phyloP scores from a whole-genome alignment of 2,329 filamentous ascomycete genomes.

The Trichoderma guizhouense region DNA sequence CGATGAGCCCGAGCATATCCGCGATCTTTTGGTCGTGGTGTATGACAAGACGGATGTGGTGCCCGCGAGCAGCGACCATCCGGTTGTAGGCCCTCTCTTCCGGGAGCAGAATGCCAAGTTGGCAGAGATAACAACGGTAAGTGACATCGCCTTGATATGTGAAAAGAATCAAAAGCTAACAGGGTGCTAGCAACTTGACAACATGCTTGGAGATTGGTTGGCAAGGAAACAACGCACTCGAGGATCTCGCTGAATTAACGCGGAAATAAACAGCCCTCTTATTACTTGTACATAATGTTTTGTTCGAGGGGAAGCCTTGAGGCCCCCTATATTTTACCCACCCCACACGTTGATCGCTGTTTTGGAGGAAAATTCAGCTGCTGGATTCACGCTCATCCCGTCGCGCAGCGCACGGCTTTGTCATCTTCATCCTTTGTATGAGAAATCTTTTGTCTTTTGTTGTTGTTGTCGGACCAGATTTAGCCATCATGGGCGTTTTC shows the following conservation, averaged over 20 bases:
- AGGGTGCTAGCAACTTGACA: constrained; percentile 68
- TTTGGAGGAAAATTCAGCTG: constrained; percentile 1
- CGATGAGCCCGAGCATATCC: constrained; percentile 83
- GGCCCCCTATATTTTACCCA: not conserved
- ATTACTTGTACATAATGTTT: constrained; percentile 13
- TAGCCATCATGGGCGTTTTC: constrained; percentile 8
- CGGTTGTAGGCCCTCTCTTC: constrained; percentile 76
- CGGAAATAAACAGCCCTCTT: not conserved
- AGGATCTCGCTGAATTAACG: constrained; percentile 37
- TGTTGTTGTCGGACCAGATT: not conserved
- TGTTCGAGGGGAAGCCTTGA: not conserved
- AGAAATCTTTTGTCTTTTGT: not conserved
- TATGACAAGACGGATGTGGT: constrained; percentile 85
- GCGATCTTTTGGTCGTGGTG: constrained; percentile 85
- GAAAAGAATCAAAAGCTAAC: constrained; percentile 20
- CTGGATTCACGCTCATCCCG: constrained; percentile 3
- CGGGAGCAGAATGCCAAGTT: constrained; percentile 82
- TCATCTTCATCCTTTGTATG: not conserved
- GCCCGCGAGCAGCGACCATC: constrained; percentile 79
- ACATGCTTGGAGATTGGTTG: constrained; percentile 80
- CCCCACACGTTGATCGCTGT: constrained; percentile 10
- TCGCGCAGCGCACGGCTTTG: constrained; percentile 3
- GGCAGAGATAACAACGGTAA: constrained; percentile 76
- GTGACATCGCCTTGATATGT: too few relatives aligned
- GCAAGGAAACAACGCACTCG: constrained; percentile 64